phyloP scores from a whole-genome alignment of 306 rosid species.

The Medicago arabica region DNA sequence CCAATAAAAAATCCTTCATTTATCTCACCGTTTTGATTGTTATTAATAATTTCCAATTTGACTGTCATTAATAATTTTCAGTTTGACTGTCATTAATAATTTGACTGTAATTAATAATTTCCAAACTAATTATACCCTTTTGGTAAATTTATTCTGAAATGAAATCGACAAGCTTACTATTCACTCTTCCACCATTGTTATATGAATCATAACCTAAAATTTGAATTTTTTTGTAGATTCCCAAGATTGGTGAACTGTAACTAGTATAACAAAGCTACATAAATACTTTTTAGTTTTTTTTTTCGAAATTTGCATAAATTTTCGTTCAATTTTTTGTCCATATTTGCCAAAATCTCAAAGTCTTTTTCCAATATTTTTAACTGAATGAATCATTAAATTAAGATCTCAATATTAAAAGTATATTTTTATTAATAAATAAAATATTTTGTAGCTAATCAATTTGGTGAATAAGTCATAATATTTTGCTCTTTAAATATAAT shows the following conservation, averaged over 20 bases:
- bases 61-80: too few relatives aligned
- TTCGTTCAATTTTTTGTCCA: constrained; percentile 33
- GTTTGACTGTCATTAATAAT: too few relatives aligned
- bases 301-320: constrained; percentile 14
- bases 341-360: constrained; percentile 33
- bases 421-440: too few relatives aligned
- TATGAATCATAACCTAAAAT: constrained; percentile 33
- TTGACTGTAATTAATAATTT: too few relatives aligned
- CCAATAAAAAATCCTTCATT: constrained; percentile 20
- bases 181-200: constrained; percentile 25
- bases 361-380: constrained; percentile 29
- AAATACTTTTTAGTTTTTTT: too few relatives aligned
- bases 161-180: constrained; percentile 35
- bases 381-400: background rate
- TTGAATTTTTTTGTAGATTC: constrained; percentile 10
- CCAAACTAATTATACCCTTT: background rate
- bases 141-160: constrained; percentile 33
- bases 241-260: constrained; percentile 2
- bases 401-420: too few relatives aligned
- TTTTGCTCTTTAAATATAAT: too few relatives aligned
- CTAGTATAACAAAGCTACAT: background rate
- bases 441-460: too few relatives aligned
- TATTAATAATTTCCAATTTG: too few relatives aligned
- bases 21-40: background rate
- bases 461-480: too few relatives aligned